Evolutionary conservation across 305 asterid genomes (phyloP), one percentile per base, ranked within the genome.

Genomic region (Salvia sclarea): DNA sequence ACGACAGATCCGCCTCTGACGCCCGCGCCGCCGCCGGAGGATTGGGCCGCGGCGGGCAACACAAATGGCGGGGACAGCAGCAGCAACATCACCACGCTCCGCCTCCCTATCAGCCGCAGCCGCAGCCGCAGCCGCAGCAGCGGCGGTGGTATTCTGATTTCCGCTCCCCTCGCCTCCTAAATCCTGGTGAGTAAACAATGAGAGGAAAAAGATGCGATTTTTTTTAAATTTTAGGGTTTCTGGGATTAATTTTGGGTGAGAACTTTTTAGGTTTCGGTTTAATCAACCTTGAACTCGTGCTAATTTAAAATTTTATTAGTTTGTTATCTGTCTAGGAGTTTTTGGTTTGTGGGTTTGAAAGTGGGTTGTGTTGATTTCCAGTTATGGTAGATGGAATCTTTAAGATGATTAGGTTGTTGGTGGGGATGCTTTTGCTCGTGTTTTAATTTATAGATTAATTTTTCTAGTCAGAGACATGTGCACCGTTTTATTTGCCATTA

Each of bases 11-110:
- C 76, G 78, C 44, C 25, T 43, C 78, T 5, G 81, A 77, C 75
- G 47, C 74, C 11, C 85, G 83, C 61, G 72, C 76, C 64, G 76
- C 31, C 31, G 86, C 48, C 63, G 80, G 72, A 55, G 90, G 70
- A 70, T 75, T 82, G 37, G 65, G 58, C 38, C 14, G 75, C 54
- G 66, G 78, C 33, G 84, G 72, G 8, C 35, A 31, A 0, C 52
- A 61, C 12, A 74, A 79, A 64, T 86, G 96, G 96, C 76, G 96
- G 76, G 88, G 86, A 54, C 85, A 82, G 62, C 85, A 82, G 57
- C 86, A 85, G 49, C 83, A 85, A 40, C 66, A 75, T 16, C 65
- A 73, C 7, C 71, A 57, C 58, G 87, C 72, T 24, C 85, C 84
- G 52, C 86, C 83, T 48, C 84, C 85, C 45, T 79, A 70, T 62